Evolutionary conservation across 1,139 yeast species (phyloP), one percentile per base, ranked within the genome.

Genomic region (Ogataea hybrid): DNA sequence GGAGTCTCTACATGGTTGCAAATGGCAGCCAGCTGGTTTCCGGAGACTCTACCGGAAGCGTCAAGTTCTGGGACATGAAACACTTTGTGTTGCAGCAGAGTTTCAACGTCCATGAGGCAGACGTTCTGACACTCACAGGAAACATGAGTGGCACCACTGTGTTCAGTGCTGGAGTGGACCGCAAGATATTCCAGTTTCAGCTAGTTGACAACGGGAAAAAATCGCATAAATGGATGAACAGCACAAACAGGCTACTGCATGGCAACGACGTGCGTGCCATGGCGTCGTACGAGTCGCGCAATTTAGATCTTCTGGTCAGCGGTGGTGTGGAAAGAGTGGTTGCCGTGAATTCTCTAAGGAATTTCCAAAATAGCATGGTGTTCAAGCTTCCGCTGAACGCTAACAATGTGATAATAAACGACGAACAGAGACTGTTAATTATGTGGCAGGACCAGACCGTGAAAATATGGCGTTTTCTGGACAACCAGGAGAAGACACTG

Each of bases 21-120:
- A 63, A 70, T 35, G 72, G 72, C 41, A 72, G 76, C 47, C 95
- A 83, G 61, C 75, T 94, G 48, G 94, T 88, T 20, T 81, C 90
- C 52, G 98, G 97, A 43, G 99, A 94, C 66, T 89, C 97, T 5
- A 92, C 97, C 1, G 99, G 99, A 2, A 74, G 86, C 11, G 79
- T 94, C 41, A 92, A 92, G 64, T 76, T 92, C 51, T 94, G 99
- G 99, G 96, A 92, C 57, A 71, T 84, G 47, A 75, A 76, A 36
- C 80, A 77, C 53, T 81, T 79, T 54, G 81, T 96, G 0, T 69
- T 94, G 49, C 70, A 79, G 43, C 97, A 92, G 64, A 81, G 86
- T 28, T 89, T 88, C 62, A 77, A 79, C 49, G 78, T 80, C 15
- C 97, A 92, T 58, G 95, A 86, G 41, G 97, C 97, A 1, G 99